Evolutionary conservation across 2,329 filamentous ascomycete genomes (phyloP).

Genomic region (Sclerotinia sclerotiorum): DNA sequence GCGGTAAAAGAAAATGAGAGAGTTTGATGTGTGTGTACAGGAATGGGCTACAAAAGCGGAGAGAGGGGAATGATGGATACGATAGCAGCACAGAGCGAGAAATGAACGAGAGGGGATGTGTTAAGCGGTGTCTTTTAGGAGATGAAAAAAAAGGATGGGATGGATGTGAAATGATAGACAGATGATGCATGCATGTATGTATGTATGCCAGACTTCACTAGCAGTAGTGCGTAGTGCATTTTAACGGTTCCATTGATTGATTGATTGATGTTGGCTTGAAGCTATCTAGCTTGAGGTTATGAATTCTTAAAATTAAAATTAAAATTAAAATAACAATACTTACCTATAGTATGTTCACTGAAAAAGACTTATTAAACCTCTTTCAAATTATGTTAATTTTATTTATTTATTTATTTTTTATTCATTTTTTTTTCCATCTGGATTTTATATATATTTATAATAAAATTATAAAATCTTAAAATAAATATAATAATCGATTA

Average conservation of each 20-base stretch:
- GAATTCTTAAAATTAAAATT: too few species aligned
- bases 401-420: too few species aligned
- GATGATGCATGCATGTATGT: slow-evolving; percentile 2
- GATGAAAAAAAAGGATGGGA: neutral
- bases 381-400: too few species aligned
- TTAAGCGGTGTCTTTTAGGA: slow-evolving; percentile 1
- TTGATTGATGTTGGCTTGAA: neutral
- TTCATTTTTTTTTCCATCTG: too few species aligned
- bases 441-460: too few species aligned
- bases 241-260: neutral
- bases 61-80: neutral
- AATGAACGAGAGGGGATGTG: neutral
- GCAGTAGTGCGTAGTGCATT: neutral
- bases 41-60: neutral
- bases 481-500: too few species aligned
- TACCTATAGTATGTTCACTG: too few species aligned
- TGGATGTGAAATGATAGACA: neutral
- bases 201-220: slow-evolving; percentile 10
- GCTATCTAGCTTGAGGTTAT: neutral
- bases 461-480: too few species aligned
- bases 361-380: too few species aligned
- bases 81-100: slow-evolving; percentile 10
- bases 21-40: neutral
- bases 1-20: neutral
- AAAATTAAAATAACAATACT: neutral